A percentile compares a stretch with the other conserved stretches of the same genome.
These are phyloP conservation scores for Fusarium algeriense DNA, from an alignment of 2,329 filamentous ascomycete species.

Conservation along the genomic window DNA sequence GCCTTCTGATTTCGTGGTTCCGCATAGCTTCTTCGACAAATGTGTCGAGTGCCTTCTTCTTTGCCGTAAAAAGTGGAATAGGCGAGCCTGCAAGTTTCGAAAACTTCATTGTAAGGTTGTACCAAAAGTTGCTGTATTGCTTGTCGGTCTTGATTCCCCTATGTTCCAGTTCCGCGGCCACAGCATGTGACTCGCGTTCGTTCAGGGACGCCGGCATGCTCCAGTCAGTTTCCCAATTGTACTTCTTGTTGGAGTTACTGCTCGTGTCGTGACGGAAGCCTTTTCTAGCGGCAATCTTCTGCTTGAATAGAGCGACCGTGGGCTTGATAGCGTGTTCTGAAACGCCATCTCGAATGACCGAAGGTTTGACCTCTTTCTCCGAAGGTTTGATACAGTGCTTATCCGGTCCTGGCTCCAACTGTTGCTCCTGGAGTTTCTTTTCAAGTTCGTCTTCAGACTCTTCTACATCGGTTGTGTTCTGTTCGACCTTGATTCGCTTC, in stretches of 20 bases:
- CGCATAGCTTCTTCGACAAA: constrained; percentile 38
- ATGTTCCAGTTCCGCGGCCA: constrained; percentile 31
- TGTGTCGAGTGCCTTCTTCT: constrained; percentile 41
- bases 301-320: constrained; percentile 34
- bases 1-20: constrained; percentile 10
- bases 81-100: constrained; percentile 34
- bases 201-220: constrained; percentile 6
- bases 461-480: background rate
- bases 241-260: constrained; percentile 6
- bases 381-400: constrained; percentile 13
- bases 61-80: constrained; percentile 43
- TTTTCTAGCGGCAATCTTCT: constrained; percentile 35
- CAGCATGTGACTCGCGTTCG: constrained; percentile 16
- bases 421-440: constrained; percentile 15
- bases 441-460: constrained; percentile 8
- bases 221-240: constrained; percentile 36
- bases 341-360: constrained; percentile 38
- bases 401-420: background rate
- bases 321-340: constrained; percentile 45
- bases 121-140: constrained; percentile 44
- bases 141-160: constrained; percentile 29
- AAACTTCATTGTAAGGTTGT: constrained; percentile 42
- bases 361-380: constrained; percentile 31
- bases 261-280: constrained; percentile 4
- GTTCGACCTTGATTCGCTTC: background rate